These are phyloP conservation scores for Selaginella moellendorffii DNA, from an alignment of 75 land plant species.

Conservation along the genomic window DNA sequence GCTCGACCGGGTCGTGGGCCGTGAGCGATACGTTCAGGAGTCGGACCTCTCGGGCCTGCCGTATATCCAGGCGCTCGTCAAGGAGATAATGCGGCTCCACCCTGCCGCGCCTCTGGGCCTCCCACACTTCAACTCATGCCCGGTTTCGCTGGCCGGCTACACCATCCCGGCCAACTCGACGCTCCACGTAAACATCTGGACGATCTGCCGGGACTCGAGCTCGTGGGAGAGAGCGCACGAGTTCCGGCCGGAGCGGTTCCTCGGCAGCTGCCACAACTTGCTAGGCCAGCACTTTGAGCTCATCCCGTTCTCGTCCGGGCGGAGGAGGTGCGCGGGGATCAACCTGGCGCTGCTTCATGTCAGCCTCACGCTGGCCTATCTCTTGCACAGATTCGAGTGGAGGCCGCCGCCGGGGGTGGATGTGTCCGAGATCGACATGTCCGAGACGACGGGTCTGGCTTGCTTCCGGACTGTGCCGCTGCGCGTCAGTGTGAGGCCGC, in stretches of 20 bases:
- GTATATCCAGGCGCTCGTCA: not conserved
- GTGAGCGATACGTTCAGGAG: not conserved
- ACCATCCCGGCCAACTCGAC: not conserved
- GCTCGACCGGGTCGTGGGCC: not conserved
- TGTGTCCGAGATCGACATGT: not conserved
- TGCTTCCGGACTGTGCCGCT: not conserved
- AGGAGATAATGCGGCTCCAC: constrained; percentile 6
- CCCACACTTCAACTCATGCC: not conserved
- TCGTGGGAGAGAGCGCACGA: constrained; percentile 21
- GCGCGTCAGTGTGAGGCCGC: not conserved
- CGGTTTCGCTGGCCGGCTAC: not conserved
- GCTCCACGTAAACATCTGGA: not conserved
- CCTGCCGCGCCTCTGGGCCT: not conserved
- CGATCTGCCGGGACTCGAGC: constrained; percentile 10
- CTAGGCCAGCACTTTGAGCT: constrained; percentile 18
- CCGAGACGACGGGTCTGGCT: not conserved
- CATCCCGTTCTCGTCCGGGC: constrained; percentile 25
- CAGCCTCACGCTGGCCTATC: constrained; percentile 19
- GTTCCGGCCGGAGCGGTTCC: constrained; percentile 38
- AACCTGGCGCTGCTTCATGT: constrained; percentile 19
- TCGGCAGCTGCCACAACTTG: constrained; percentile 5
- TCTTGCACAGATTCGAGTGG: constrained; percentile 30
- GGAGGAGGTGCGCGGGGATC: constrained; percentile 28
- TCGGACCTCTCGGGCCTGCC: not conserved
- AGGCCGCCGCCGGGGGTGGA: constrained; percentile 6